A percentile compares a stretch with the other conserved stretches of the same genome.
phyloP scores from a whole-genome alignment of 441 rosid species.

The Capsella rubella region DNA sequence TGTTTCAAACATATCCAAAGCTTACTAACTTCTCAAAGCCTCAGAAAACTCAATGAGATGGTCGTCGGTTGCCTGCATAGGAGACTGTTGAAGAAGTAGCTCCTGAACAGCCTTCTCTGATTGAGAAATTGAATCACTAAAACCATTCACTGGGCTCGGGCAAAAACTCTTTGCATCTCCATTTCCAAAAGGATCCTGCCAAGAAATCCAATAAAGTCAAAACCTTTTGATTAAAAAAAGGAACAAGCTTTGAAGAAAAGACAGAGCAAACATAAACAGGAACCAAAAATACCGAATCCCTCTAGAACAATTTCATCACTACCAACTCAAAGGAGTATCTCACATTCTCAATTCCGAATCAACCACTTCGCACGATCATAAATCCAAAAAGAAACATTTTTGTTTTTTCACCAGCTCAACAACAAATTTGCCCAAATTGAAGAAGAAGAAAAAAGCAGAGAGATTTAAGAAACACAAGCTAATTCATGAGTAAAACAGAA shows the following conservation, averaged over 20 bases:
- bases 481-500: constrained; percentile 19
- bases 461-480: neutral
- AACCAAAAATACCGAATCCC: neutral
- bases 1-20: neutral
- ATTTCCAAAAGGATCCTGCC: constrained; percentile 59
- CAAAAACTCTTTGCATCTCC: constrained; percentile 57
- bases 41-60: constrained; percentile 96
- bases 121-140: constrained; percentile 55
- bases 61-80: constrained; percentile 76
- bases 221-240: constrained; percentile 7
- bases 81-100: constrained; percentile 74
- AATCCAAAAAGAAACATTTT: neutral
- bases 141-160: constrained; percentile 59
- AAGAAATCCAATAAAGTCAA: constrained; percentile 21
- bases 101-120: constrained; percentile 94
- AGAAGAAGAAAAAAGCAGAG: constrained; percentile 3
- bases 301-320: neutral
- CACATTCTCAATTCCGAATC: constrained; percentile 22
- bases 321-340: constrained; percentile 4
- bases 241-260: constrained; percentile 2
- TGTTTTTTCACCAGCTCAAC: neutral
- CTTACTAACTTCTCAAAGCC: constrained; percentile 91
- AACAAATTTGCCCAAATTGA: constrained; percentile 20
- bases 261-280: neutral
- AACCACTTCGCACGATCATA: constrained; percentile 2